Evolutionary conservation across 352 stramenopile species (phyloP), one percentile per base, ranked within the genome.

Genomic region (Phytophthora palmivora): DNA sequence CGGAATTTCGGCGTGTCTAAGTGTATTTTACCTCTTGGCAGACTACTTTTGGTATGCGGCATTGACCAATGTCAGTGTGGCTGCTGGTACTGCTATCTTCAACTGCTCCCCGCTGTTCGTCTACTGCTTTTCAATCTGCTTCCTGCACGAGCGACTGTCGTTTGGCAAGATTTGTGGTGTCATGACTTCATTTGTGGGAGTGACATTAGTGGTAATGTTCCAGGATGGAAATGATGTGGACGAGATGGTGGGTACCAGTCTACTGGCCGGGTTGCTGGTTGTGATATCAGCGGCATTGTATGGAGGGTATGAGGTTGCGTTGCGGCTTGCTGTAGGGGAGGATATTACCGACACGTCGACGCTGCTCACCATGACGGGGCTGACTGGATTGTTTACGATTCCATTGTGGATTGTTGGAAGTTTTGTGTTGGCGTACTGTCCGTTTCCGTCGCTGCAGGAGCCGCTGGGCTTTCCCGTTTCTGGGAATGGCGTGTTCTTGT

Each of bases 121-220:
- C n/a, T 88, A 84, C 72, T 84, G 70, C 61, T 88, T 88, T 50
- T 88, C 78, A 18, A 70, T 88, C 34, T 88, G 76, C 45, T 82
- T 84, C n/a, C 57, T 88, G 28, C 51, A 65, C 42, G 76, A 88
- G 50, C 52, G 53, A 19, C 38, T 76, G 36, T 72, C 70, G 11
- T 39, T 75, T 19, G 37, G 55, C 16, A 85, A 88, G 50, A 46
- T 86, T 46, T 70, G 62, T 19, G 75, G 75, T 6, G 73, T 87
- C 1, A n/a, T 82, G 26, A 69, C 63, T 34, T 74, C 78, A 36
- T 76, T 87, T 38, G 67, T 55, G 6, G 78, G 78, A 12, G 78
- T 85, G 28, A 78, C 62, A 53, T 53, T 85, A 43, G 65, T 87
- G 15, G 63, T 84, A 30, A 67, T 81, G 58, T 87, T 74, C 55